Percentiles rank a stretch among this genome's conserved stretches.
These are phyloP conservation scores for Candida pseudoglaebosa DNA, from an alignment of 805 yeast species.

Conservation along the genomic window DNA sequence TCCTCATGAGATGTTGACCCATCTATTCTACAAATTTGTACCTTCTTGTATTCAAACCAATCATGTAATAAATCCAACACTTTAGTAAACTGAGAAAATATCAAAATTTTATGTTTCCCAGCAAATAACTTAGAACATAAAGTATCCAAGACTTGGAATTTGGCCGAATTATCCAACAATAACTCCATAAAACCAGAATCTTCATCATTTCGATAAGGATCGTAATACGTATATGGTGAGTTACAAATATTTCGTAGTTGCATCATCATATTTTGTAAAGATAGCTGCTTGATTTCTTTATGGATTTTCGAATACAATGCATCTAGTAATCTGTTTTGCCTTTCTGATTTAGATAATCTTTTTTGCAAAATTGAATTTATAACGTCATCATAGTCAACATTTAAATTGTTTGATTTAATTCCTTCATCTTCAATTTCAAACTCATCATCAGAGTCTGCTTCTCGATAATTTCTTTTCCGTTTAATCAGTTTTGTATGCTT, in stretches of 20 bases:
- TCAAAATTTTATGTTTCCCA: constrained; percentile 62
- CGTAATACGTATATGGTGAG: constrained; percentile 79
- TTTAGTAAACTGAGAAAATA: constrained; percentile 83
- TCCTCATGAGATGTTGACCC: constrained; percentile 67
- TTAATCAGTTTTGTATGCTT: constrained; percentile 10
- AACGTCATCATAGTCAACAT: constrained; percentile 3
- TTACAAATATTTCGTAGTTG: constrained; percentile 82
- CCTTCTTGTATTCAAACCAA: constrained; percentile 52
- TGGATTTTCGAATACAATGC: constrained; percentile 11
- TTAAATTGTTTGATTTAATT: not conserved
- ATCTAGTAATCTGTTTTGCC: constrained; percentile 13
- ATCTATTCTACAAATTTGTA: constrained; percentile 61
- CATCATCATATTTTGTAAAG: constrained; percentile 68
- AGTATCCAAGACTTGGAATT: constrained; percentile 65
- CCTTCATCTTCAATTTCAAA: constrained; percentile 13
- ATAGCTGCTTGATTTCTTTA: constrained; percentile 28
- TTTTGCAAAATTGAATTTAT: constrained; percentile 1
- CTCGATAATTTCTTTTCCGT: constrained; percentile 10
- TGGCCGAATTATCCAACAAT: constrained; percentile 59
- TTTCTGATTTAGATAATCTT: constrained; percentile 6
- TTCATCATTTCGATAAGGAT: constrained; percentile 47
- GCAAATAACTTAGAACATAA: constrained; percentile 49
- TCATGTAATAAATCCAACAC: constrained; percentile 81
- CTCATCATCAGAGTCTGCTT: constrained; percentile 30
- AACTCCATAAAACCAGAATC: constrained; percentile 27